These are phyloP conservation scores for Toxicodendron radicans DNA, from an alignment of 345 rosid genomes.

Conservation along the genomic window DNA sequence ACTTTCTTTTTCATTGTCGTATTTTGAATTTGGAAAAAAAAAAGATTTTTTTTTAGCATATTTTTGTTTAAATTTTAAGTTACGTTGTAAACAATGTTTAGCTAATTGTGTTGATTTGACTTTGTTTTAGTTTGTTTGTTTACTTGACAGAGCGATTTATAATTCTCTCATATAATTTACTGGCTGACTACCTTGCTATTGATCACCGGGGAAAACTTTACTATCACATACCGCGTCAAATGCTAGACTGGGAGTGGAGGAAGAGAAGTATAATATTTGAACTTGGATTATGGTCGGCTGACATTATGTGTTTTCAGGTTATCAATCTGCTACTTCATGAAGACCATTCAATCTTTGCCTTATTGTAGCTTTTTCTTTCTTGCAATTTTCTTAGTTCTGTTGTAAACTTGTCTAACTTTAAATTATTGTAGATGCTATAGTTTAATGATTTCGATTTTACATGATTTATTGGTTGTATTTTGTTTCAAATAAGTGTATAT, in stretches of 20 bases:
- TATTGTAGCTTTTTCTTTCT: neutral
- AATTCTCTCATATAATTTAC: conserved; percentile 79
- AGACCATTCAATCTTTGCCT: no score
- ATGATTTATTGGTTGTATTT: neutral
- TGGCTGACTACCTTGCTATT: conserved; percentile 90
- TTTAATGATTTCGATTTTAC: neutral
- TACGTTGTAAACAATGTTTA: no score
- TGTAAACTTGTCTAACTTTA: neutral
- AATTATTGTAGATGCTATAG: neutral
- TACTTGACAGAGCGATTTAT: conserved; percentile 66
- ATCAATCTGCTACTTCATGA: neutral
- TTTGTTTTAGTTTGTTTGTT: conserved; percentile 19
- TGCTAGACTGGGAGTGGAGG: conserved; percentile 86
- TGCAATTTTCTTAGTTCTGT: conserved; percentile 1
- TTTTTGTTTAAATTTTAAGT: no score
- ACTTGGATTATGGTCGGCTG: conserved; percentile 90
- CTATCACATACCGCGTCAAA: conserved; percentile 70
- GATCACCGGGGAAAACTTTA: conserved; percentile 76
- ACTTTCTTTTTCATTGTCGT: neutral
- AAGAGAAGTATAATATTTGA: conserved; percentile 71
- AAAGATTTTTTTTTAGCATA: no score
- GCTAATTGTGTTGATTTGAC: neutral
- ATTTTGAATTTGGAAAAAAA: neutral
- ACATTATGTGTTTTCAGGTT: conserved; percentile 97
- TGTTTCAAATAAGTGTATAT: neutral